Evolutionary conservation across 306 rosid species (phyloP), one percentile per base, ranked within the genome.

Genomic region (Begonia peltatifolia): DNA sequence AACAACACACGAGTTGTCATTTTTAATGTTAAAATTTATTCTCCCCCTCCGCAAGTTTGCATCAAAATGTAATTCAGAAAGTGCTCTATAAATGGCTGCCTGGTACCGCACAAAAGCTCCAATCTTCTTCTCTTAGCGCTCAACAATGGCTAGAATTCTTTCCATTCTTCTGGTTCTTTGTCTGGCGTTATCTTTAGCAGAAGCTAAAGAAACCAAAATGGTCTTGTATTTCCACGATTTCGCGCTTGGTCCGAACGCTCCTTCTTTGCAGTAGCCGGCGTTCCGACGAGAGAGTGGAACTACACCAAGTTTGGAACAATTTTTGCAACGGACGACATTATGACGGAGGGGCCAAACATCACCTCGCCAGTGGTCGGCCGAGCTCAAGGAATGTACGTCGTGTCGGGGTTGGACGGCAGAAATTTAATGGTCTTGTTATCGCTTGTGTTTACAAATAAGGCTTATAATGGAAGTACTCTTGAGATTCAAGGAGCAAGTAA

Each of bases 401-500:
- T 38, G 4, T 23, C 63, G 0, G 44, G 10, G 4, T 14, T 10
- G 15, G 54, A 25, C 11, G 62, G 62, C 2, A 1, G 12, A 20
- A 58, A 23, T 16, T 50, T 58, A 11, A 42, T 46, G 10, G 62
- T 58, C 12, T 11, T 47, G 2, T 6, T 58, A 0, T 58, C 63
- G 16, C 4, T 58, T 0, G 63, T 47, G n/a, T 58, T 58, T 17
- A 46, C 63, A 11, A 6, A 50, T 36, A 51, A 51, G 50, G 16
- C 14, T 6, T 58, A 14, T 38, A 58, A 47, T 2, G 63, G 54
- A 7, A 58, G 63, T 15, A 58, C 53, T 15, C 47, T 58, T 1
- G 46, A 53, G 17, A 46, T 62, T 12, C 67, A 53, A 53, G 59
- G 67, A 2, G 23, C 22, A 2, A 50, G 56, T 43, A 56, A 46